These are phyloP conservation scores for Lachnellula subtilissima DNA, from an alignment of 2,329 filamentous ascomycete species.

Conservation along the genomic window DNA sequence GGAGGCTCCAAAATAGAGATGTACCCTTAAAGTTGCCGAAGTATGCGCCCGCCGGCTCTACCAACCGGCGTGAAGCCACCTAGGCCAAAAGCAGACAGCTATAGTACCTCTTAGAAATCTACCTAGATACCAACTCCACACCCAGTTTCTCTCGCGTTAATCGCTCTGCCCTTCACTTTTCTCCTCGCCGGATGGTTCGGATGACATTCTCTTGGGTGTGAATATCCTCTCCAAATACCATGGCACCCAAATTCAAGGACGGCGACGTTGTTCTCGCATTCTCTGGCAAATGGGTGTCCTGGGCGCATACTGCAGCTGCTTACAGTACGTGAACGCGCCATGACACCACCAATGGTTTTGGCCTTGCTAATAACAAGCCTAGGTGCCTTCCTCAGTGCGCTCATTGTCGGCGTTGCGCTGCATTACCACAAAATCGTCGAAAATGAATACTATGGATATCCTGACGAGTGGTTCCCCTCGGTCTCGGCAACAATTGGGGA, in stretches of 20 bases:
- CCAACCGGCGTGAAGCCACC: too few relatives aligned
- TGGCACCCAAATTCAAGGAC: constrained; percentile 57
- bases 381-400: constrained; percentile 82
- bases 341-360: neutral
- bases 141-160: constrained; percentile 4
- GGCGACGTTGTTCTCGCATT: constrained; percentile 58
- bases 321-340: constrained; percentile 57
- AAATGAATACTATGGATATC: constrained; percentile 94
- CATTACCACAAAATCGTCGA: constrained; percentile 97
- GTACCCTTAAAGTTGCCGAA: too few relatives aligned
- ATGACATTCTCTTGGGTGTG: constrained; percentile 28
- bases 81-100: too few relatives aligned
- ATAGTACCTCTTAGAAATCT: too few relatives aligned
- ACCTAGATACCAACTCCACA: too few relatives aligned
- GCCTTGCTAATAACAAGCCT: constrained; percentile 18
- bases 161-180: constrained; percentile 8
- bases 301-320: constrained; percentile 76
- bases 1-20: neutral
- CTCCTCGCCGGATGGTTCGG: constrained; percentile 23
- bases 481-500: constrained; percentile 97
- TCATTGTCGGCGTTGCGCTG: constrained; percentile 72
- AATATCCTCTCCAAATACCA: constrained; percentile 26
- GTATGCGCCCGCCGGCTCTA: too few relatives aligned
- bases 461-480: constrained; percentile 93
- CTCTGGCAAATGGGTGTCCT: constrained; percentile 87